Evolutionary conservation across 2,329 filamentous ascomycete species (phyloP), one percentile per base, ranked within the genome.

Genomic region (Pestalotiopsis sp.): DNA sequence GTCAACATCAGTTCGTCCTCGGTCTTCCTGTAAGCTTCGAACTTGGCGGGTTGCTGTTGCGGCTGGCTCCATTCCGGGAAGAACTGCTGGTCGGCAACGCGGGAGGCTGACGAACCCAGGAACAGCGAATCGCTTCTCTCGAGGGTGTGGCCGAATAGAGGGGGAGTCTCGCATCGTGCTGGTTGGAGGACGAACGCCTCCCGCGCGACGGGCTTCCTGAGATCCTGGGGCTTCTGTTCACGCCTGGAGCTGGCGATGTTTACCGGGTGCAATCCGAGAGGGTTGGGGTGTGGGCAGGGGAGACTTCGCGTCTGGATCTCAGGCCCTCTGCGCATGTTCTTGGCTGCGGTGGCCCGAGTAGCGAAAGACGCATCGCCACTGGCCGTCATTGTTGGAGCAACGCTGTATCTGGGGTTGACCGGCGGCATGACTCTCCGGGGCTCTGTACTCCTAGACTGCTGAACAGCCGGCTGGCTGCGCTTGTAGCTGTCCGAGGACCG

Each of bases 41-140:
- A 58, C 38, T 49, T 66, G 11, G 52, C 39, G 12, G 27, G 25
- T 58, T 36, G 58, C n/a, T n/a, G 57, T 38, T 27, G 52, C 20
- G 66, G 61, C n/a, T 25, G 13, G 31, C 20, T 39, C 66, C 41
- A 52, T 69, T 64, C 64, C 72, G 76, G 70, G 63, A 66, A 66
- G 38, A 76, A 75, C 1, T 70, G 56, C 4, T 39, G 56, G 5
- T 56, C 68, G 2, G 70, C 39, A 13, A 20, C 61, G 1, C n/a
- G 45, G 2, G 65, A 56, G 2, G 39, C 9, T 1, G 62, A 31
- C 17, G 27, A 20, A 7, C 36, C 67, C 1, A 74, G 62, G 59
- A 72, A 74, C 27, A 75, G 56, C 2, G 74, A 73, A 49, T 73
- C 72, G 17, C 49, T 58, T 3, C 68, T 64, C 23, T 12, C n/a